Conservation (phyloP, 2,329 filamentous ascomycete genomes). For the Paecilomyces sp. region DNA sequence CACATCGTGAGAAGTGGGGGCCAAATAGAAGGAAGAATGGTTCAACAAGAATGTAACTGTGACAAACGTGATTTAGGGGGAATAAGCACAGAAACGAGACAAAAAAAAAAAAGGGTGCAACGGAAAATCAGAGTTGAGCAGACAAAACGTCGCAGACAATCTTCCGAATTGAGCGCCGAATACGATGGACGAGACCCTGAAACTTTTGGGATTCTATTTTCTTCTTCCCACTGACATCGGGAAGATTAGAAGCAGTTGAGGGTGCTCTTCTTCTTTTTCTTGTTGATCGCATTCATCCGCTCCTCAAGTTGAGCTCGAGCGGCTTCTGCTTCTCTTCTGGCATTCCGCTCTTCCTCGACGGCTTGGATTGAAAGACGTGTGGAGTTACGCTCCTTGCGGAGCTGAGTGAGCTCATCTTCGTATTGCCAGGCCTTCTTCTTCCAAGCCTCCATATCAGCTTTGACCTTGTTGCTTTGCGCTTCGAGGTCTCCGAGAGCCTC, state of each 20-base stretch:
- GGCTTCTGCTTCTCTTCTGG: slow-evolving; percentile 81
- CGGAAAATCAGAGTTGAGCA: background rate
- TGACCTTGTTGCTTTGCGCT: slow-evolving; percentile 83
- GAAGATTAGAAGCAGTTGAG: slow-evolving; percentile 91
- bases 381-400: slow-evolving; percentile 53
- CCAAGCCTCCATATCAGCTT: slow-evolving; percentile 83
- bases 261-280: slow-evolving; percentile 90
- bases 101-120: background rate
- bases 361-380: slow-evolving; percentile 68
- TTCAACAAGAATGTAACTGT: background rate
- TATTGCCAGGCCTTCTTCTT: slow-evolving; percentile 74
- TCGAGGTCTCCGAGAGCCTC: slow-evolving; percentile 94
- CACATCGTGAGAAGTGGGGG: slow-evolving; percentile 6
- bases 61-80: background rate
- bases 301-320: slow-evolving; percentile 86
- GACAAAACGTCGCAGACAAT: background rate
- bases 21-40: background rate
- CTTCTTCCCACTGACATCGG: background rate
- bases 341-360: slow-evolving; percentile 93
- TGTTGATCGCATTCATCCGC: slow-evolving; percentile 84
- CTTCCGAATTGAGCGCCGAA: background rate
- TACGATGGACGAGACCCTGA: background rate
- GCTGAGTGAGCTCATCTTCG: slow-evolving; percentile 53
- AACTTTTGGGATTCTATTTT: background rate
- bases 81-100: slow-evolving; percentile 1